Evolutionary conservation across 306 rosid species (phyloP), one percentile per base, ranked within the genome.

Genomic region (Vicia villosa): DNA sequence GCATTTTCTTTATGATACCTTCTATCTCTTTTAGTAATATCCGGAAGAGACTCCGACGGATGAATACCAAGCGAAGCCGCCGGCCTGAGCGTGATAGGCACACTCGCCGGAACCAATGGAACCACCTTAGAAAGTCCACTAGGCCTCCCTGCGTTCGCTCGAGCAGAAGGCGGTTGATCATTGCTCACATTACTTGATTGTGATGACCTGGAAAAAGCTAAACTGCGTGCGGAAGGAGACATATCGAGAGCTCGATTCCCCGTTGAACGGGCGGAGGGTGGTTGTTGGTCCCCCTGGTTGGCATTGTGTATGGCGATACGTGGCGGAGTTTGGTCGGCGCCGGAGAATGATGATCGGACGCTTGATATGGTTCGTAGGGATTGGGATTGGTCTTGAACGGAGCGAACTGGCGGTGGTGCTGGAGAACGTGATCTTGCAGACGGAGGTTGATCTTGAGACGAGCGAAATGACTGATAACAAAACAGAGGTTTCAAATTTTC

Each of bases 11-110:
- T 14, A 43, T 43, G 0, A 38, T 59, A 88, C 98, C 97, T 85
- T 77, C 81, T 88, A 61, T 88, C 99, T 86, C 73, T 88, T 54
- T 38, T 79, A 45, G 3, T 50, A 46, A 24, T 12, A n/a, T 86
- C 89, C 6, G 56, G 13, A 19, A 71, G 68, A 58, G 56, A 63
- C 42, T 88, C 96, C 1, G 50, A 4, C 5, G 84, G 74, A 30
- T 81, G 77, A 68, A 71, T 32, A 10, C 40, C 46, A 34, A 13
- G 32, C 22, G 94, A 78, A 64, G 78, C 4, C 15, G 80, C 32
- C 24, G 94, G 92, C 80, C 88, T 86, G 36, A 88, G 87, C 50
- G 92, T 67, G 76, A 86, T 80, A 21, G 99, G 86, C 13, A 88
- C 90, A 79, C 69, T 80, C 71, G 96, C 63, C 0, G 97, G 97